Percentiles rank a stretch among this genome's conserved stretches.
Evolutionary conservation across 371 early-diverging fungal genomes (phyloP).

Genomic region (Saksenaea oblongispora): DNA sequence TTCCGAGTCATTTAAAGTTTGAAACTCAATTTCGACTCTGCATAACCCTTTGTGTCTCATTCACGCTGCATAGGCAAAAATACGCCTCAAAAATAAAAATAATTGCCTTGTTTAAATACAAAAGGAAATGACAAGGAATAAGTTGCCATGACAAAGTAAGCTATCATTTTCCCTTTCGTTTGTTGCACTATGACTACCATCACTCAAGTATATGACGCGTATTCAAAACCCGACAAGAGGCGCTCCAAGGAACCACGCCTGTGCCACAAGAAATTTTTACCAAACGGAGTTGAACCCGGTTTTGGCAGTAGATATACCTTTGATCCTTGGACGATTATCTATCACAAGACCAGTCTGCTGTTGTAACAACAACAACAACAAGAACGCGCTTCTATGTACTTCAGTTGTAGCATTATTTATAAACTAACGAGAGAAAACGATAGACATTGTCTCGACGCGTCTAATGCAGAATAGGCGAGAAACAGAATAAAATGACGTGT

Average conservation of each 20-base stretch:
- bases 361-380: background rate
- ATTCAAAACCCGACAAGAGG: background rate
- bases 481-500: too few species aligned
- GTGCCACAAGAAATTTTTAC: slow-evolving; percentile 3
- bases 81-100: too few species aligned
- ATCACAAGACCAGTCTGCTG: background rate
- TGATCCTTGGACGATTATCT: background rate
- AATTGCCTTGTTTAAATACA: too few species aligned
- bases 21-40: slow-evolving; percentile 5
- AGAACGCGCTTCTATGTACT: background rate
- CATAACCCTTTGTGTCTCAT: background rate
- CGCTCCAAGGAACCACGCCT: background rate
- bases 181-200: background rate
- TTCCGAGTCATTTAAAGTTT: background rate
- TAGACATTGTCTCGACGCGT: background rate
- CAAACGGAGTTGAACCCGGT: background rate
- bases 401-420: background rate
- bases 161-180: background rate
- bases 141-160: background rate
- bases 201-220: background rate
- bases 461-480: background rate
- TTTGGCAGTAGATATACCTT: background rate
- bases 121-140: background rate
- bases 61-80: background rate
- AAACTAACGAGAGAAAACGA: background rate